Evolutionary conservation across 495 filamentous ascomycete species (phyloP), one percentile per base, ranked within the genome.

Genomic region (Xylaria curta): DNA sequence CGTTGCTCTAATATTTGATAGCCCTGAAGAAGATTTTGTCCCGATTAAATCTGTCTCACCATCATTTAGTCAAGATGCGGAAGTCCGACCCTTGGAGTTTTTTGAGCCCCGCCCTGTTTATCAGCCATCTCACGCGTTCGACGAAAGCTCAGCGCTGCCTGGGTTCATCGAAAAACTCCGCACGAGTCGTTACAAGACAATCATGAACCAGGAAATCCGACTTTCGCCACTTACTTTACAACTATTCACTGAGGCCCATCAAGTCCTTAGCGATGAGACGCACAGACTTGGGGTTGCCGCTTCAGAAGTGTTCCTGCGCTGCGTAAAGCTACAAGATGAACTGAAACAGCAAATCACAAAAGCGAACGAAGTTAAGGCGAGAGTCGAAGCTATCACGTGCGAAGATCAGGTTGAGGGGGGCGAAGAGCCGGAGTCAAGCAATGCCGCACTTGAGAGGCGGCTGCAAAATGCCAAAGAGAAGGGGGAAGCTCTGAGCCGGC

Each of bases 251-350:
- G 88, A 92, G 38, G 92, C 91, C 0, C 94, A 97, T 78, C 87
- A 91, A 58, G 84, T 93, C 3, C 82, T 97, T 26, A 90, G 89
- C 64, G 82, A 85, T 24, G 92, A 97, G 80, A 96, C 94, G 0
- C 85, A 91, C 73, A 82, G 84, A 7, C 85, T 97, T 33, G 91
- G 92, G 47, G 77, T 86, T 63, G 93, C 92, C 13, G 94, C 93
- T 3, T 89, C 94, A 1, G 93, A 97, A 75, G 83, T 97, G 10
- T 97, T 97, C 83, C 86, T 90, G 19, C 87, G 91, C 28, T 95
- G 92, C 74, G 88, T 94, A 75, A 83, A 90, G 17, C 81, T 97
- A 51, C 90, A 89, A 75, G 82, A 84, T 2, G 93, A 97, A 79
- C 85, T 97, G 64, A 81, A 82, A 36, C 88, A 90, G 44, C 94